These are phyloP conservation scores for Leishmania mexicana DNA, from an alignment of 208 protist species.

Conservation along the genomic window DNA sequence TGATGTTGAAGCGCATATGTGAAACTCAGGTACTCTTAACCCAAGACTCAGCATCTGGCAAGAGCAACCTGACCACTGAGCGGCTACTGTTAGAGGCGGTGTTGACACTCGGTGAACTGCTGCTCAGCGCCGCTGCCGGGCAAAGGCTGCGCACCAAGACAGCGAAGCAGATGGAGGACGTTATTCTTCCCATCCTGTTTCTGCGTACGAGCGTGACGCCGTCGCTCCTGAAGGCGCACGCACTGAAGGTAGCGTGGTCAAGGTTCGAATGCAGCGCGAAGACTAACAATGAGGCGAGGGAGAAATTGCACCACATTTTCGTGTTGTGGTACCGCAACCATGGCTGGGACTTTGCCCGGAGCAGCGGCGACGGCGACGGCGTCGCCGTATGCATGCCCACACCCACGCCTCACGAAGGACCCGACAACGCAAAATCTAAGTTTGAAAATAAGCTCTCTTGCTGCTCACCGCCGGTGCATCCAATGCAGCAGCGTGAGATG, in stretches of 20 bases:
- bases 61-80: constrained; percentile 15
- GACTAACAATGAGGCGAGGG: background rate
- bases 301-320: constrained; percentile 16
- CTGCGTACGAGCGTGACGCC: constrained; percentile 34
- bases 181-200: constrained; percentile 48
- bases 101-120: constrained; percentile 21
- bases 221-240: constrained; percentile 22
- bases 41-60: background rate
- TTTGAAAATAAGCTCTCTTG: background rate
- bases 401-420: background rate
- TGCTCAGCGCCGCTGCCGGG: constrained; percentile 13
- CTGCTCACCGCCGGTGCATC: background rate
- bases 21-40: background rate
- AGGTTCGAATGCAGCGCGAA: constrained; percentile 9
- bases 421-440: background rate
- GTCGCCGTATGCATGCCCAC: background rate
- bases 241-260: constrained; percentile 14
- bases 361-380: background rate
- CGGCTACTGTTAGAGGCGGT: constrained; percentile 35
- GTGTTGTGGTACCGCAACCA: constrained; percentile 26
- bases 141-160: constrained; percentile 4
- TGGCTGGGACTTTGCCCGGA: constrained; percentile 35
- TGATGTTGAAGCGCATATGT: background rate
- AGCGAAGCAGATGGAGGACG: constrained; percentile 33
- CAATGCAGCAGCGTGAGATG: background rate